Evolutionary conservation across 2,329 filamentous ascomycete species (phyloP).

Genomic region (Cyphellophora europaea): DNA sequence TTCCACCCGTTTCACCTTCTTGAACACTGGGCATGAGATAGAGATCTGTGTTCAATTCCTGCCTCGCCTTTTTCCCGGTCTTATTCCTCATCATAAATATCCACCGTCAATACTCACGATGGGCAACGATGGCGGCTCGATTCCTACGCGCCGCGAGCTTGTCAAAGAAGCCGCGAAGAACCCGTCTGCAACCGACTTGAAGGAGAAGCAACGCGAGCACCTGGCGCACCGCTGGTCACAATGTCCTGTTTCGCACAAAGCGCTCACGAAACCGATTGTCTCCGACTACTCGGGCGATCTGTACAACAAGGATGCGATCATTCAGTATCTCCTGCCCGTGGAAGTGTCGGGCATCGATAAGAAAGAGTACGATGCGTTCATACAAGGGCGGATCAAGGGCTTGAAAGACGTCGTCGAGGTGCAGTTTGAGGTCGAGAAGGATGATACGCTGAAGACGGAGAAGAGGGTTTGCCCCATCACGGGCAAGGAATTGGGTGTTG

Average conservation of each 20-base stretch:
- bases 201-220: constrained; percentile 77
- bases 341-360: constrained; percentile 44
- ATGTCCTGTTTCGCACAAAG: constrained; percentile 75
- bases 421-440: constrained; percentile 53
- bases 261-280: constrained; percentile 65
- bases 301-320: constrained; percentile 89
- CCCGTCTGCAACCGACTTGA: constrained; percentile 74
- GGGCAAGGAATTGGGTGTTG: constrained; percentile 71
- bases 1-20: too few relatives aligned
- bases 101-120: too few relatives aligned
- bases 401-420: constrained; percentile 82
- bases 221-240: constrained; percentile 79
- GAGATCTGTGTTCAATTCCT: too few relatives aligned
- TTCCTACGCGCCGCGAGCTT: constrained; percentile 89
- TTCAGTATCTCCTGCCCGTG: constrained; percentile 56
- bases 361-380: constrained; percentile 52
- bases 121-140: constrained; percentile 96
- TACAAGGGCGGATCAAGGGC: constrained; percentile 59
- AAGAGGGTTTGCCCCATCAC: constrained; percentile 77
- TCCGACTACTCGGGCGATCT: constrained; percentile 76
- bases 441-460: constrained; percentile 33
- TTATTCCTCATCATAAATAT: too few relatives aligned
- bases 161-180: constrained; percentile 85
- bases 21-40: too few relatives aligned
- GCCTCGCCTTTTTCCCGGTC: too few relatives aligned